phyloP scores from a whole-genome alignment of 2,329 filamentous ascomycete genomes.

The Fusarium mundagurra region DNA sequence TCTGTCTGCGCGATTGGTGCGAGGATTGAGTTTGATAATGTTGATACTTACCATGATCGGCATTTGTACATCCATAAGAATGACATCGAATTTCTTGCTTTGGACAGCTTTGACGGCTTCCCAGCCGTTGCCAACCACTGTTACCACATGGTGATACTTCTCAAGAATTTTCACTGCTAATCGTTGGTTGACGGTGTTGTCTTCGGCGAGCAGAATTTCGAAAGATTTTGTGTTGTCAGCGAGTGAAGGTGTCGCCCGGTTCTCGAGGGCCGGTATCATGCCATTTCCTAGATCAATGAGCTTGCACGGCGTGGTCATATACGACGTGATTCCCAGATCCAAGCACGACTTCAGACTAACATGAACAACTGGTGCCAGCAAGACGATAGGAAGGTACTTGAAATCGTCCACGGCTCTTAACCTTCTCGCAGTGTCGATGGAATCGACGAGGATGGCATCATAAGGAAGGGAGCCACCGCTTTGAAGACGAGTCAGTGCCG shows the following conservation, averaged over 20 bases:
- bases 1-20: not conserved
- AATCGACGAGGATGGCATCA: slow-evolving; percentile 96
- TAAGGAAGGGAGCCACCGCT: slow-evolving; percentile 73
- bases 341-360: slow-evolving; percentile 93
- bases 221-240: slow-evolving; percentile 96
- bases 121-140: slow-evolving; percentile 92
- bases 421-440: slow-evolving; percentile 87
- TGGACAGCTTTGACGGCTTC: slow-evolving; percentile 95
- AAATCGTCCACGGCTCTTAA: slow-evolving; percentile 91
- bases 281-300: slow-evolving; percentile 95
- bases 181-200: slow-evolving; percentile 97
- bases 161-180: slow-evolving; percentile 96
- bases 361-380: slow-evolving; percentile 87
- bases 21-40: not conserved
- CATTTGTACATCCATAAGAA: slow-evolving; percentile 99
- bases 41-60: slow-evolving; percentile 84
- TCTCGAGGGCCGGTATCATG: slow-evolving; percentile 94
- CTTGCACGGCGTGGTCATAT: slow-evolving; percentile 97
- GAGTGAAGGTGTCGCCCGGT: slow-evolving; percentile 87
- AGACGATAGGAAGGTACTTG: slow-evolving; percentile 96
- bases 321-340: slow-evolving; percentile 96
- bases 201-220: slow-evolving; percentile 93
- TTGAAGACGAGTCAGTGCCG: slow-evolving; percentile 62
- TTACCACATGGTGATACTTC: slow-evolving; percentile 93
- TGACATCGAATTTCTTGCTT: slow-evolving; percentile 92